These are phyloP conservation scores for Lachnellula willkommii DNA, from an alignment of 2,329 filamentous ascomycete species.

Conservation along the genomic window DNA sequence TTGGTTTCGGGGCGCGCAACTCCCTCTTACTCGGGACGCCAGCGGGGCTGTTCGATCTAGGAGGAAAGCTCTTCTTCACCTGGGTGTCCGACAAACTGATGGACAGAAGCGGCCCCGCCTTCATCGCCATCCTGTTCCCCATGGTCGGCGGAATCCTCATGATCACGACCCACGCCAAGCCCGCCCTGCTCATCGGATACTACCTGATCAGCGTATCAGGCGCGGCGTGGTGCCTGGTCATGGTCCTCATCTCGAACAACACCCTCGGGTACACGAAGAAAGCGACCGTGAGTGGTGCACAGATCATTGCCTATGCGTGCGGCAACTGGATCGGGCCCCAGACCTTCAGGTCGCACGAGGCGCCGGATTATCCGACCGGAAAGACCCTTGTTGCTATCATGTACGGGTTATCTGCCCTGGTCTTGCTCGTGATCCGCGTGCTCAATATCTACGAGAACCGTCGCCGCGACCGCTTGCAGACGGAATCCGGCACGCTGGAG, in stretches of 20 bases:
- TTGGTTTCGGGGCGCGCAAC: constrained; percentile 15
- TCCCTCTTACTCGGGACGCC: constrained; percentile 9
- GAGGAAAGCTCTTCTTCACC: not conserved
- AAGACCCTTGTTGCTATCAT: too few species aligned
- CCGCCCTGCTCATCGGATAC: constrained; percentile 27
- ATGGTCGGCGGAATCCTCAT: constrained; percentile 29
- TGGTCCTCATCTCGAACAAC: not conserved
- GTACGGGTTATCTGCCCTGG: too few species aligned
- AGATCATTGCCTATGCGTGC: constrained; percentile 7
- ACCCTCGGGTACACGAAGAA: constrained; percentile 6
- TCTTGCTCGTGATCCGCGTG: too few species aligned
- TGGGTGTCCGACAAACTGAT: not conserved
- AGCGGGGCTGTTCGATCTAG: not conserved
- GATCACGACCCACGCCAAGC: constrained; percentile 20
- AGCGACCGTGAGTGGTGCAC: constrained; percentile 8
- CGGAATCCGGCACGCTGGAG: constrained; percentile 23
- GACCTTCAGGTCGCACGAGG: constrained; percentile 25
- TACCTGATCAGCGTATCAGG: constrained; percentile 25
- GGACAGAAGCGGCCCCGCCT: constrained; percentile 25
- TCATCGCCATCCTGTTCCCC: constrained; percentile 26
- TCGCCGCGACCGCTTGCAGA: constrained; percentile 37
- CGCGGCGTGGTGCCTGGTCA: not conserved
- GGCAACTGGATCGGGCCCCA: constrained; percentile 13
- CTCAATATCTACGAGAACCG: constrained; percentile 35
- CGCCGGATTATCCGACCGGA: constrained; percentile 12